Percentiles rank a stretch among this genome's conserved stretches.
phyloP scores from a whole-genome alignment of 2,329 filamentous ascomycete species.

The Phyllosticta citribraziliensis region DNA sequence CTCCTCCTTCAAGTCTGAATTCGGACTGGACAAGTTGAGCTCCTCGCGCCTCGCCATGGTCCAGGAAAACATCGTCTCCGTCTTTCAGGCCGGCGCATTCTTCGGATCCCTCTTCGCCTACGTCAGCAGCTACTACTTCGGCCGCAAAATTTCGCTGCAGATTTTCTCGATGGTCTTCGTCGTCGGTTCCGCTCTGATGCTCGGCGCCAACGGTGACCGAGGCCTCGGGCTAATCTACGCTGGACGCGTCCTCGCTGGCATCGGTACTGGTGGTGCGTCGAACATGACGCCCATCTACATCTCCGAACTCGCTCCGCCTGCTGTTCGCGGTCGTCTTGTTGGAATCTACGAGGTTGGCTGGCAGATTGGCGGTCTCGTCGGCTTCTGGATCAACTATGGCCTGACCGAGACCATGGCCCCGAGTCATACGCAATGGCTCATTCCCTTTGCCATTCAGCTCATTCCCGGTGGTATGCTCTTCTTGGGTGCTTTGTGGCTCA shows the following conservation, averaged over 20 bases:
- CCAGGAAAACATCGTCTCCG: constrained; percentile 67
- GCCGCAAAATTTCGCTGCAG: constrained; percentile 55
- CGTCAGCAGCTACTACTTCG: constrained; percentile 54
- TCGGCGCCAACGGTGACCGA: constrained; percentile 40
- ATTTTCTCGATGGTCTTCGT: constrained; percentile 55
- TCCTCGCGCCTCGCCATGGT: constrained; percentile 45
- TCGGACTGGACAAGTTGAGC: constrained; percentile 48
- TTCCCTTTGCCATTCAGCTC: constrained; percentile 54
- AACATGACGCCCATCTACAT: constrained; percentile 53
- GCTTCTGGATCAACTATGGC: constrained; percentile 39
- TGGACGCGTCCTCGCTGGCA: constrained; percentile 47
- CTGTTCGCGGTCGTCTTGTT: constrained; percentile 49
- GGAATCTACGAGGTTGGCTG: constrained; percentile 49
- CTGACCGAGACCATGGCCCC: constrained; percentile 33
- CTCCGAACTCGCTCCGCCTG: constrained; percentile 47
- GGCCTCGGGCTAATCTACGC: constrained; percentile 49
- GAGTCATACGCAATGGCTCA: constrained; percentile 37
- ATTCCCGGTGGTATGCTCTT: constrained; percentile 27
- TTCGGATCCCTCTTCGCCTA: constrained; percentile 68
- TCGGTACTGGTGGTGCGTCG: constrained; percentile 47
- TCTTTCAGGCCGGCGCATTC: constrained; percentile 76
- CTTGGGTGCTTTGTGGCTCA: constrained; percentile 45
- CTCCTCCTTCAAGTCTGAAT: constrained; percentile 59
- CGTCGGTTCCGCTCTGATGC: constrained; percentile 62
- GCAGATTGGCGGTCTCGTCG: constrained; percentile 42